Evolutionary conservation across 768 basidiomycete species (phyloP), one percentile per base, ranked within the genome.

Genomic region (Sarcodon aspratus): DNA sequence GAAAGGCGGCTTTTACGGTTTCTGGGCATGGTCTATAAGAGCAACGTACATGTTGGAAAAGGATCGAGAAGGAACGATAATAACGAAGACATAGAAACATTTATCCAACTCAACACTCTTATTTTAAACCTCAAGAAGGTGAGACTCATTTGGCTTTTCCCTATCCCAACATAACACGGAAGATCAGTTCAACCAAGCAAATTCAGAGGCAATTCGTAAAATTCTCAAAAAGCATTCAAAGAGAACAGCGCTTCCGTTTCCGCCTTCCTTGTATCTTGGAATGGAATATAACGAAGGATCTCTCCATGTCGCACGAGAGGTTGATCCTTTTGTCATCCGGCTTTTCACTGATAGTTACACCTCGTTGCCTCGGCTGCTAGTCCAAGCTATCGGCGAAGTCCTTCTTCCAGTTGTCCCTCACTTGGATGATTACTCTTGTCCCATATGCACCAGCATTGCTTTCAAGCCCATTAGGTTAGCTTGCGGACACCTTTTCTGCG

Each of bases 181-280:
- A 17, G 11, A 17, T 17, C 50, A 86, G 85, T 89, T 92, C 59
- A 84, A 91, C 58, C 60, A 74, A 36, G 91, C 88, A 7, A 95
- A 90, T 58, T 73, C 82, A 7, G 91, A 95, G 63, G 93, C 92
- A 1, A 86, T 84, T 2, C 79, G 91, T 34, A 96, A 96, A 67
- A 92, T 92, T 51, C 75, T 95, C 46, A 95, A 95, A 72, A 96
- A 96, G 60, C 93, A 94, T 59, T 75, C 87, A 31, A 95, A 95
- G 61, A 80, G 89, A 3, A 95, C 92, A 0, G 80, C 86, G 0
- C 69, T 97, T 8, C 84, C 87, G 1, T 71, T 85, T 54, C 73
- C 82, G 56, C 55, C 55, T 1, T 52, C 53, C n/a, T 44, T 60
- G 9, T n/a, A 4, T 48, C 7, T 17, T 36, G n/a, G 37, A 42